Evolutionary conservation across 1,139 yeast genomes (phyloP).

Genomic region (Kurtzmaniella quercitrusa): DNA sequence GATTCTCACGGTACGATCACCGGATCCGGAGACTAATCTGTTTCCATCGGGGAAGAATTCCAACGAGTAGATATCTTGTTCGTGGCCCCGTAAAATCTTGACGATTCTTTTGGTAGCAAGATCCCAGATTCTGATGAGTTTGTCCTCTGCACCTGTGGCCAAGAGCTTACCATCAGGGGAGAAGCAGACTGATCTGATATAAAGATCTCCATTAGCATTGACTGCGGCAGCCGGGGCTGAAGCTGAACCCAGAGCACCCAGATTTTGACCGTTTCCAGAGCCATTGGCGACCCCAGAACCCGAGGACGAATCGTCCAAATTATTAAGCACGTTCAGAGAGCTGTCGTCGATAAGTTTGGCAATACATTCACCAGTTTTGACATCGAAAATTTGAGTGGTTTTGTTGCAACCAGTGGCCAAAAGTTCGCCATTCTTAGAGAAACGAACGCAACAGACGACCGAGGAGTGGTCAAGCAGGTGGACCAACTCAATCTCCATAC

Average conservation of each 20-base stretch:
- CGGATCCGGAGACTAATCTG: constrained; percentile 91
- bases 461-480: constrained; percentile 89
- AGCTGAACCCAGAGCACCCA: constrained; percentile 11
- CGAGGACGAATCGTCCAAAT: constrained; percentile 26
- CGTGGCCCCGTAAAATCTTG: constrained; percentile 89
- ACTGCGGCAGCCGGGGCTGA: constrained; percentile 27
- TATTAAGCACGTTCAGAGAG: constrained; percentile 27
- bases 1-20: constrained; percentile 93
- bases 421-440: constrained; percentile 87
- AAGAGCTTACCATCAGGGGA: constrained; percentile 94
- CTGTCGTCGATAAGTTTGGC: constrained; percentile 86
- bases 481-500: constrained; percentile 80
- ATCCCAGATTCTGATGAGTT: constrained; percentile 95
- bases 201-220: constrained; percentile 69
- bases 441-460: constrained; percentile 94
- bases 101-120: constrained; percentile 81
- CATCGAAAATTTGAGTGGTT: constrained; percentile 91
- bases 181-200: constrained; percentile 92
- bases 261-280: constrained; percentile 14
- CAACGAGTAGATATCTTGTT: constrained; percentile 93
- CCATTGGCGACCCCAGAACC: constrained; percentile 23
- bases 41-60: constrained; percentile 96
- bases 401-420: constrained; percentile 97
- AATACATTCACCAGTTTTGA: constrained; percentile 84
- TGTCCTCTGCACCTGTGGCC: constrained; percentile 98